Evolutionary conservation across 2,329 filamentous ascomycete species (phyloP), one percentile per base, ranked within the genome.

Genomic region (Verticillium alfalfae): DNA sequence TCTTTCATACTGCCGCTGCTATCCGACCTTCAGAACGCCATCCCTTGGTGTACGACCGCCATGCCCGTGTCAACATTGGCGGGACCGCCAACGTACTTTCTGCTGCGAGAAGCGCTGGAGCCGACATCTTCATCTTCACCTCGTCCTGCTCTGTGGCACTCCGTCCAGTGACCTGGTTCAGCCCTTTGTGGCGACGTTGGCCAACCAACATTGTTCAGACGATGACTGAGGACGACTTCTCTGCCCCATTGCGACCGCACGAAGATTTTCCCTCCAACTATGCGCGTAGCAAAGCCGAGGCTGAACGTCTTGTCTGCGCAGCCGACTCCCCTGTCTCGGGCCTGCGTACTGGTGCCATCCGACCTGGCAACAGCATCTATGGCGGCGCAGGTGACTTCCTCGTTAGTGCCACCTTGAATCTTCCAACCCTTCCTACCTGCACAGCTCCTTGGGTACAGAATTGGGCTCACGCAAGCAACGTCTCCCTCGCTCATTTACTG

Each of bases 1-100:
- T 86, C 15, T 84, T 83, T 67, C 84, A 86, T 71, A 85, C 80
- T 0, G 84, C 83, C 2, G 84, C 83, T 1, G 74, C 79, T 5
- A 85, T 86, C 62, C 74, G 81, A 12, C 77, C 81, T 0, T 76
- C 74, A 16, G 83, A 86, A 61, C 78, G 83, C 7, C 74, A 76
- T 58, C 67, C 69, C 56, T 70, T 75, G 37, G 72, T 81, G 37
- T 82, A 85, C 64, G 69, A 73, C 31, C 76, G 78, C 34, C 76
- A 76, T 60, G 75, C 75, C 57, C 70, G 73, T 18, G 81, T 85
- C 60, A 87, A 86, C 63, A 74, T 84, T 31, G 69, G 67, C 9
- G 84, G 83, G 9, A 81, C 82, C 2, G 70, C 71, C 18, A 79
- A 84, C 65, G 76, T 84, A 0, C 68, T 86, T 6, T 70, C 74